Evolutionary conservation across 2,329 filamentous ascomycete genomes (phyloP), one percentile per base, ranked within the genome.

Genomic region (Dothideomycetes sp.): DNA sequence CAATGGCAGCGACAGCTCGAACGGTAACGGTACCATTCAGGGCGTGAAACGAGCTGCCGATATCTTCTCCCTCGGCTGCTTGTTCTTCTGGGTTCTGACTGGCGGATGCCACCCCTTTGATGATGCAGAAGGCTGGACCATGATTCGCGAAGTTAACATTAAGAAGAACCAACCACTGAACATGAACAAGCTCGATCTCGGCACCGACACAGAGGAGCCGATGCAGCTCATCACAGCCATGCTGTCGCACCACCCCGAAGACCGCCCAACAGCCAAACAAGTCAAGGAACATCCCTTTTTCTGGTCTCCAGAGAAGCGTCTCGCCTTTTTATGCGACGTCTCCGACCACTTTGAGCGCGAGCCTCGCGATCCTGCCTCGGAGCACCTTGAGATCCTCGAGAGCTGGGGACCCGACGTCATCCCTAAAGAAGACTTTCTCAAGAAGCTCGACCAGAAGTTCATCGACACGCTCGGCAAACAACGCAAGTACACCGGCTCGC

Each of bases 11-110:
- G 73, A 79, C 44, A 80, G 76, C 47, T 72, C 51, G 19, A 49
- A 45, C n/a, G 44, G 41, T 4, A 68, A 73, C 7, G 68, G 66
- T 31, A 67, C 75, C 18, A 52, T 59, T 49, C 27, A 29, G 11
- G 83, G 91, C 37, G 89, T 93, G 5, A 98, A 94, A 34, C 81
- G 91, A 34, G 85, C 91, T 7, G 95, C 96, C 45, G 91, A 98
- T 56, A 94, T 98, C 18, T 98, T 98, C 65, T 94, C 88, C 0
- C 73, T 98, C 27, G 91, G 91, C 1, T 81, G 94, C 38, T 87
- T 98, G n/a, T 98, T 95, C 68, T 96, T 88, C 65, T 98, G 95
- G 58, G 88, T 96, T n/a, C 71, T 98, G 44, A 95, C 89, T 2
- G 84, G 87, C 46, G 91, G 91, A 12, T 77, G 74, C 2, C 91